Conservation (phyloP, 148 eudicot species). For the Chenopodium berlandieri region DNA sequence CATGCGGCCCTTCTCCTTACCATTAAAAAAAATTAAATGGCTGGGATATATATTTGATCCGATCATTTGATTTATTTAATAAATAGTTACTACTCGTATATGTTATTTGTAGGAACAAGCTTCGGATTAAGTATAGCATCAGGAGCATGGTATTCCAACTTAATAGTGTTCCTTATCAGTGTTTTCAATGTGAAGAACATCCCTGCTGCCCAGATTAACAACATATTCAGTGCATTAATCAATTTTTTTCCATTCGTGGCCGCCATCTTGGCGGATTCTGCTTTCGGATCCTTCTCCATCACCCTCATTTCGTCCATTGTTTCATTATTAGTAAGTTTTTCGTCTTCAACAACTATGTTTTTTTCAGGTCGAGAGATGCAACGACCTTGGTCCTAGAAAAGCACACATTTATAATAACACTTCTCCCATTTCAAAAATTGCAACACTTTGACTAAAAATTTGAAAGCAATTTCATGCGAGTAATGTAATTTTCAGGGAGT, state of each 20-base stretch:
- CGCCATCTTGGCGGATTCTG: slow-evolving; percentile 35
- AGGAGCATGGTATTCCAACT: slow-evolving; percentile 35
- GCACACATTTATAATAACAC: too few species aligned
- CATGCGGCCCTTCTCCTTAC: too few species aligned
- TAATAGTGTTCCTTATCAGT: slow-evolving; percentile 32
- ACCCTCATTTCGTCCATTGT: slow-evolving; percentile 26
- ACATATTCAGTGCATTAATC: slow-evolving; percentile 32
- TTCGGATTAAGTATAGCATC: slow-evolving; percentile 32
- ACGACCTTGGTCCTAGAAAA: too few species aligned
- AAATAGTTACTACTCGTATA: too few species aligned
- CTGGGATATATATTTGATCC: too few species aligned
- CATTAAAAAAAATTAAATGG: too few species aligned
- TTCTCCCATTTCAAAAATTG: too few species aligned
- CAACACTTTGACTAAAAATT: too few species aligned
- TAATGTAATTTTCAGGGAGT: slow-evolving; percentile 34
- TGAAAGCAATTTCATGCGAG: too few species aligned
- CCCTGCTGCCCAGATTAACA: slow-evolving; percentile 34
- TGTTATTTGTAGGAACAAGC: slow-evolving; percentile 23
- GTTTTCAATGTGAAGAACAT: slow-evolving; percentile 34
- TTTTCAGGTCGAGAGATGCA: too few species aligned
- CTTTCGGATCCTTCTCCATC: slow-evolving; percentile 22
- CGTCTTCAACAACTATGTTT: too few species aligned
- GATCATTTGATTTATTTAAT: too few species aligned
- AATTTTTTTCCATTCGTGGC: slow-evolving; percentile 32
- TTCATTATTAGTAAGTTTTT: slow-evolving; percentile 22